Conservation (phyloP, 2,329 filamentous ascomycete species). For the Scedosporium apiospermum region DNA sequence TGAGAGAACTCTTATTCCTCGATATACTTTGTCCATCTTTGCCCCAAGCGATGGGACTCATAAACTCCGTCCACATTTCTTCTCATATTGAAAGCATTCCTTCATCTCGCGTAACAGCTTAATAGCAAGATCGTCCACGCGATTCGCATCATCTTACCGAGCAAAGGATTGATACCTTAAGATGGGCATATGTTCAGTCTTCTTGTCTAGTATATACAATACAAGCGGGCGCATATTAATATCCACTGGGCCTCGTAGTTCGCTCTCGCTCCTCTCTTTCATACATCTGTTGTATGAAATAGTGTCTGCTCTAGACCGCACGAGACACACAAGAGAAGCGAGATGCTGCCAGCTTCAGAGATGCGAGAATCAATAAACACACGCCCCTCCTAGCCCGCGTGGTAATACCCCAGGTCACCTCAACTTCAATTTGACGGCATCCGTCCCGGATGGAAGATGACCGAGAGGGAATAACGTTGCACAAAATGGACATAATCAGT, state of each 20-base stretch:
- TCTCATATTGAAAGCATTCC: neutral
- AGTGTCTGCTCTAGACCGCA: neutral
- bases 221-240: neutral
- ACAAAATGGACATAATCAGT: neutral
- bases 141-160: neutral
- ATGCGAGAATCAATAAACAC: neutral
- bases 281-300: neutral
- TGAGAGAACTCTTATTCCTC: neutral
- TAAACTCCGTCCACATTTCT: neutral
- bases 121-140: neutral
- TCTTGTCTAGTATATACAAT: neutral
- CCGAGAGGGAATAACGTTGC: neutral
- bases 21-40: neutral
- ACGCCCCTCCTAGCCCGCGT: neutral
- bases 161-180: no score
- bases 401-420: neutral
- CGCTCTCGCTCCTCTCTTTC: neutral
- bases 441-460: neutral
- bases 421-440: neutral
- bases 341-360: neutral
- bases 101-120: conserved; percentile 1
- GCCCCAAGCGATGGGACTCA: neutral
- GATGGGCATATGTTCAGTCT: neutral
- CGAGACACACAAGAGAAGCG: neutral
- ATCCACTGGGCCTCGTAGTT: neutral